A percentile compares a stretch with the other conserved stretches of the same genome.
Evolutionary conservation across 495 filamentous ascomycete species (phyloP).

Genomic region (Penicillium ucsense): DNA sequence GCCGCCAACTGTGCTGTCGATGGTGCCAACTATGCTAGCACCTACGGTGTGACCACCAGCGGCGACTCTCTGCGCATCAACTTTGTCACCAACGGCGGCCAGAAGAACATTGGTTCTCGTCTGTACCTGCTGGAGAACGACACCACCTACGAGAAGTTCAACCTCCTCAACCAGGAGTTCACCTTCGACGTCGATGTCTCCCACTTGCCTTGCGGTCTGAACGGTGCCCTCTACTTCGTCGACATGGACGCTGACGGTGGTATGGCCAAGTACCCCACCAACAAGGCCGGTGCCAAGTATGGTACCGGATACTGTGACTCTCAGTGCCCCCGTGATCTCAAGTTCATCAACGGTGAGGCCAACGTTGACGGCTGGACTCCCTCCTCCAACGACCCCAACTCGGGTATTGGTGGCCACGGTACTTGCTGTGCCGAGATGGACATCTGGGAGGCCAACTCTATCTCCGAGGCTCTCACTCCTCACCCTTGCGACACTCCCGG

Average conservation of each 20-base stretch:
- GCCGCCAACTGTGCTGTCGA: conserved; percentile 51
- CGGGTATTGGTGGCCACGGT: conserved; percentile 49
- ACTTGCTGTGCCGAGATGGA: conserved; percentile 69
- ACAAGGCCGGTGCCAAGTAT: conserved; percentile 60
- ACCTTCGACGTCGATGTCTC: conserved; percentile 60
- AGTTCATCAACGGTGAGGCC: conserved; percentile 58
- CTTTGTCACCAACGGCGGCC: conserved; percentile 37
- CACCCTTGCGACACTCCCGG: conserved; percentile 51
- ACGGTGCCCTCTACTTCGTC: conserved; percentile 62
- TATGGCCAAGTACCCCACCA: conserved; percentile 37
- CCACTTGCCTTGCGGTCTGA: conserved; percentile 57
- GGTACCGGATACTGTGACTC: conserved; percentile 74
- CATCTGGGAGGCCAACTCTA: conserved; percentile 62
- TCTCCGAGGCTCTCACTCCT: conserved; percentile 48
- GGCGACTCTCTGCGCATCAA: conserved; percentile 46
- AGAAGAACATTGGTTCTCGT: conserved; percentile 46
- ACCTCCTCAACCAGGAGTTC: conserved; percentile 53
- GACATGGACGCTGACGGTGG: conserved; percentile 58
- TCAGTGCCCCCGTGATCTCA: conserved; percentile 55
- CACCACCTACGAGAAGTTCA: conserved; percentile 49
- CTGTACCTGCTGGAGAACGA: conserved; percentile 49
- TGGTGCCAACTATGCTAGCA: conserved; percentile 46
- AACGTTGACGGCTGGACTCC: conserved; percentile 52
- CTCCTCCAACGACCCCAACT: conserved; percentile 50
- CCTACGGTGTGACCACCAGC: conserved; percentile 46